Evolutionary conservation across 306 rosid species (phyloP).

Genomic region (Cucurbita pepo): DNA sequence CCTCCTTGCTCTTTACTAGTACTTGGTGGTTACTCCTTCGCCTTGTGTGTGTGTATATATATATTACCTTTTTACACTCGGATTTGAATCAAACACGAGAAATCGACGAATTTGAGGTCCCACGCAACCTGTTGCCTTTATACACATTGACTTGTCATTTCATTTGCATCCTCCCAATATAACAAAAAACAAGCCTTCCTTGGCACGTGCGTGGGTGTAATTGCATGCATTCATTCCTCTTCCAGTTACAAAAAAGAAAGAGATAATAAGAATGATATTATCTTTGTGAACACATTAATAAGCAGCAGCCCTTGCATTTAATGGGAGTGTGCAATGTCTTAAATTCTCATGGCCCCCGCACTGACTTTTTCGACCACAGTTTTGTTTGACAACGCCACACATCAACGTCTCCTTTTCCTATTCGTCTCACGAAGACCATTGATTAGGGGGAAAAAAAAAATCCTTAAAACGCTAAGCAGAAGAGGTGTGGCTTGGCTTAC

Average conservation of each 20-base stretch:
- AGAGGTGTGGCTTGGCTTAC: no score
- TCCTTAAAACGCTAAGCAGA: no score
- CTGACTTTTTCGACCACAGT: neutral
- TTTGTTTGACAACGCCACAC: neutral
- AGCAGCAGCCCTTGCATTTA: neutral
- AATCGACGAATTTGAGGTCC: neutral
- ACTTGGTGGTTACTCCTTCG: neutral
- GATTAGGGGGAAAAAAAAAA: no score
- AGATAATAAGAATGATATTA: no score
- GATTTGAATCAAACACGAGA: neutral
- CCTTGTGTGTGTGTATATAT: neutral
- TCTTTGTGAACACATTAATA: no score
- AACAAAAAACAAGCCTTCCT: no score
- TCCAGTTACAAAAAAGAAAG: no score
- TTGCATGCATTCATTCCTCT: no score
- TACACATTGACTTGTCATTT: conserved; percentile 1
- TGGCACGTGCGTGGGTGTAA: no score
- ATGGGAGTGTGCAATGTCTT: neutral
- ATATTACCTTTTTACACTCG: neutral
- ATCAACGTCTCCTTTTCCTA: neutral
- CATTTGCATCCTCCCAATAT: conserved; percentile 1
- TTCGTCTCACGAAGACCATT: no score
- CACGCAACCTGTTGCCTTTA: conserved; percentile 1
- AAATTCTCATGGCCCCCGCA: neutral
- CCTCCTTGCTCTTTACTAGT: neutral